Evolutionary conservation across 2,329 filamentous ascomycete genomes (phyloP), one percentile per base, ranked within the genome.

Genomic region (Periconia digitata): DNA sequence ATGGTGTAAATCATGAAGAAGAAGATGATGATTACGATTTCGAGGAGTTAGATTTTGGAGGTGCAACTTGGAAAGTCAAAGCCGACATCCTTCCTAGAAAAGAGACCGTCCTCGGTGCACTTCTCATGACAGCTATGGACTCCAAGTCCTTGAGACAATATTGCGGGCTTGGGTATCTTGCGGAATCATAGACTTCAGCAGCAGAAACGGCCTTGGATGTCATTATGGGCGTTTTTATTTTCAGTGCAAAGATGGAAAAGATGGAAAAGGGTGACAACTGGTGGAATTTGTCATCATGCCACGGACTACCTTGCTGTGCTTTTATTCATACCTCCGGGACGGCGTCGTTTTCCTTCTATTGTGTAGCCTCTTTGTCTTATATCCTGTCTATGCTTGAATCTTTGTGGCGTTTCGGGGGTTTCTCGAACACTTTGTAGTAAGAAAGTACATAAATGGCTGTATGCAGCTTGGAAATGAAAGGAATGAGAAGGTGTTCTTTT

Each of bases 31-130:
- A 68, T 6, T 56, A 61, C 7, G 62, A 65, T n/a, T 67, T 69
- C 60, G 67, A 69, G n/a, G 55, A 62, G 22, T 50, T 67, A 32
- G 57, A 55, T 17, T 57, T 67, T 41, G 63, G 63, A n/a, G 63
- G 63, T 16, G 66, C 51, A 27, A 56, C 52, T 5, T 70, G 63
- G 67, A 69, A 55, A 42, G 66, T 71, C 29, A 70, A 64, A 40
- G 63, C 63, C 15, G 74, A 77, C 24, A 71, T 76, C 37, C 62
- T 77, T 35, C 76, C 76, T 6, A 72, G 73, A 50, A 72, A 73
- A 55, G 60, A 76, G 62, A 63, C 75, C 45, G 61, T 79, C 35
- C 67, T 78, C 2, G 74, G 75, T 16, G 76, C 75, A 18, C 58
- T 77, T n/a, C 66, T 76, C 55, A 72, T 72, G 48, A 67, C 70